Evolutionary conservation across 2,329 filamentous ascomycete genomes (phyloP), one percentile per base, ranked within the genome.

Genomic region (Colletotrichum melonis): DNA sequence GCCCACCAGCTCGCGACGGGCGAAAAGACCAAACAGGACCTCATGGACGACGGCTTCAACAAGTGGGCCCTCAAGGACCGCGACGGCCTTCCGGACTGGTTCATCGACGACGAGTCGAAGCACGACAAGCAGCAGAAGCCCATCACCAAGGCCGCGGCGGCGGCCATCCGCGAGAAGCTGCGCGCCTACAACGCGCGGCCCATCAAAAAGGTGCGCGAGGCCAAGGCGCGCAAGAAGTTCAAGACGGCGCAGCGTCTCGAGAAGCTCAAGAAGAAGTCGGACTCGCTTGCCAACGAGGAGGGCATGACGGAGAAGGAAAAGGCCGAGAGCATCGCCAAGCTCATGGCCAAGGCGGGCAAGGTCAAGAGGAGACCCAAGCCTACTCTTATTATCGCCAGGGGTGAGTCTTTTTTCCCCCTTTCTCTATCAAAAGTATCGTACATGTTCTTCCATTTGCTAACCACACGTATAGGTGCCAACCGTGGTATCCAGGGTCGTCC

Each of bases 171-270:
- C 83, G 96, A 98, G 80, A 99, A 99, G 85, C 82, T 94, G 80
- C 93, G 96, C 38, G 95, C 97, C 0, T 90, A 97, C 78, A 98
- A 99, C 81, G 97, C 96, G 8, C 92, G 97, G 38, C 97, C 97
- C 1, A 98, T 98, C 90, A 99, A 99, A 89, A 99, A 99, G 88
- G 97, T 99, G 38, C 93, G 94, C 78, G 97, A 99, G 84, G 97
- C 97, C 28, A 95, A 97, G 85, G 96, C 95, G 46, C 90, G 97
- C 73, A 99, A 99, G 92, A 98, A 98, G 87, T 93, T 98, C 84
- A 97, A 97, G 89, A 92, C 95, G 9, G 96, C 95, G 0, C 94
- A 97, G 84, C 90, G 91, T 71, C 85, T 99, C 35, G 97, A 99
- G 89, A 98, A 98, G 86, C 86, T 99, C 76, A 94, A 95, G 86